These are phyloP conservation scores for Tetragonia tetragonoides DNA, from an alignment of 148 eudicot species.

Conservation along the genomic window DNA sequence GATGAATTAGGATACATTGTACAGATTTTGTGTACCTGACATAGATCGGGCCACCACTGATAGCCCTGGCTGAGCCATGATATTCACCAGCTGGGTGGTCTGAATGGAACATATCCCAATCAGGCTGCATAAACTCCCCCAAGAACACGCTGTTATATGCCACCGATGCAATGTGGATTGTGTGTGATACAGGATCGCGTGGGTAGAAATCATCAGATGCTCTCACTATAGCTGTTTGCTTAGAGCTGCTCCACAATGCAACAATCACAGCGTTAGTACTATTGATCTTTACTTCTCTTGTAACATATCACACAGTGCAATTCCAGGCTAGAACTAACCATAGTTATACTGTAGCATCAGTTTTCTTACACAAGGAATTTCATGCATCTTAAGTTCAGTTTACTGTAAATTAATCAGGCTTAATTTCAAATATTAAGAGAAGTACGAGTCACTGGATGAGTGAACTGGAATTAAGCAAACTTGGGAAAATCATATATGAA, in stretches of 20 bases:
- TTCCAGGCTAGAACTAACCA: too few relatives aligned
- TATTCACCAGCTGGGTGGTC: constrained; percentile 84
- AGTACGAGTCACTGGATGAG: too few relatives aligned
- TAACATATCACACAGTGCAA: too few relatives aligned
- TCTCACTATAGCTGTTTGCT: constrained; percentile 79
- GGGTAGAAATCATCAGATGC: constrained; percentile 96
- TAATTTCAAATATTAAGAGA: too few relatives aligned
- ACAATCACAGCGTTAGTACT: background rate
- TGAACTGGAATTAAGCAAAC: background rate
- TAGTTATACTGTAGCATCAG: too few relatives aligned
- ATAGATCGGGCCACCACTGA: constrained; percentile 84
- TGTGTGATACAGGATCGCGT: constrained; percentile 76
- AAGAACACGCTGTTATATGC: constrained; percentile 86
- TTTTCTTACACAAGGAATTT: too few relatives aligned
- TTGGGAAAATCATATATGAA: background rate
- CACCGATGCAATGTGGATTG: constrained; percentile 84
- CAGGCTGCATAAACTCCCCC: constrained; percentile 90
- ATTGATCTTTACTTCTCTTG: background rate
- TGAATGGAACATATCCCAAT: constrained; percentile 97
- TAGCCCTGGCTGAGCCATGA: constrained; percentile 82
- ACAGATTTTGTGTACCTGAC: constrained; percentile 43
- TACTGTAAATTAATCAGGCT: too few relatives aligned
- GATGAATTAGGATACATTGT: background rate
- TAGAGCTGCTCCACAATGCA: constrained; percentile 45
- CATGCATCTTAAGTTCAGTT: too few relatives aligned